Conservation (phyloP, 108 stramenopile species). For the Skeletonema marinoi region DNA sequence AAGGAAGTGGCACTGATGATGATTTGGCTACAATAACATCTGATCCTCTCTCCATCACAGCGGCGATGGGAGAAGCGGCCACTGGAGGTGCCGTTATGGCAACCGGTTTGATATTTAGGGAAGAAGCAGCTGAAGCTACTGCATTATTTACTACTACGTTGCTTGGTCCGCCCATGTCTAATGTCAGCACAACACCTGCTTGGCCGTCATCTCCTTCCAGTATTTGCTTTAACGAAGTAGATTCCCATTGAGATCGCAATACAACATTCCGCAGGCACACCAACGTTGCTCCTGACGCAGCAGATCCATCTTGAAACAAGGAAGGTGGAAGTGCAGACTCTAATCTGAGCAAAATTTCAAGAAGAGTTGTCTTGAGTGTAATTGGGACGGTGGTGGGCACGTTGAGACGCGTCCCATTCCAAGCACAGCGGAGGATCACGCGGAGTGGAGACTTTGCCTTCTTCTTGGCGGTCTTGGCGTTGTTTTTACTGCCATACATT, state of each 20-base stretch:
- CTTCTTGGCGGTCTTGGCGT: constrained; percentile 20
- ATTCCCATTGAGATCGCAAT: constrained; percentile 26
- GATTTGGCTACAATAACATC: neutral
- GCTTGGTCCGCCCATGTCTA: constrained; percentile 18
- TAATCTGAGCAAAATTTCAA: constrained; percentile 14
- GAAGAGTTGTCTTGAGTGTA: constrained; percentile 17
- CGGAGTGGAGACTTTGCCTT: constrained; percentile 23
- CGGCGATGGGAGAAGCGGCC: constrained; percentile 9
- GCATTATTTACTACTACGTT: neutral
- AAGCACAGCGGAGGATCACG: constrained; percentile 28
- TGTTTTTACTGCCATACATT: constrained; percentile 20
- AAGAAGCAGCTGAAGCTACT: constrained; percentile 32
- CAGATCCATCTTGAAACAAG: neutral
- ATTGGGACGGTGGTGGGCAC: constrained; percentile 27
- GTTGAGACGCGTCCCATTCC: constrained; percentile 41
- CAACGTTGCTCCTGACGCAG: constrained; percentile 20
- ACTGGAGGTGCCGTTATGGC: neutral
- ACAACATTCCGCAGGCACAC: constrained; percentile 32
- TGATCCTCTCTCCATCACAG: constrained; percentile 15
- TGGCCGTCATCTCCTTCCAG: constrained; percentile 46
- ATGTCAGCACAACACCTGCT: constrained; percentile 39
- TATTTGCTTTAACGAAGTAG: constrained; percentile 32
- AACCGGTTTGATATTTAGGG: constrained; percentile 29
- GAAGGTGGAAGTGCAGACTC: constrained; percentile 27
- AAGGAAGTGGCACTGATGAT: neutral